Evolutionary conservation across 148 eudicot species (phyloP).

Genomic region (Amaranthus palmeri): DNA sequence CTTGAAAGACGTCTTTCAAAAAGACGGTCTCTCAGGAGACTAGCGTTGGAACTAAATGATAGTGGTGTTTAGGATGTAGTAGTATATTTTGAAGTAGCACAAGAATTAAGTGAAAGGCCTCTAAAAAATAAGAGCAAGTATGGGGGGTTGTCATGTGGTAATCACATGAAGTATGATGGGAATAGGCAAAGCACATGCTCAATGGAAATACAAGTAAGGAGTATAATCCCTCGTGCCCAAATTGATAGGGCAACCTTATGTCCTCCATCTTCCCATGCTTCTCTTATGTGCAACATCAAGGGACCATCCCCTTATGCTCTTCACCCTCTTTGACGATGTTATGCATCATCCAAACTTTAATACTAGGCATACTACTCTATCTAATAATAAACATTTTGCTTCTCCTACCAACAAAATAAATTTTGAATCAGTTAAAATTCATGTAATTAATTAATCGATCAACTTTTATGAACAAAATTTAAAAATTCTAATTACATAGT

Average conservation of each 20-base stretch:
- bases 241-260: constrained; percentile 36
- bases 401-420: no score
- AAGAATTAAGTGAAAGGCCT: not conserved
- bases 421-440: no score
- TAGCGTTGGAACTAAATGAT: no score
- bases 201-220: constrained; percentile 23
- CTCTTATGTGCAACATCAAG: constrained; percentile 11
- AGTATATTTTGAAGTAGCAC: not conserved
- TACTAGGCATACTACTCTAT: no score
- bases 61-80: no score
- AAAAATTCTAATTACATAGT: no score
- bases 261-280: constrained; percentile 27
- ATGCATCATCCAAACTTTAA: not conserved
- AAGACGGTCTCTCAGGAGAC: no score
- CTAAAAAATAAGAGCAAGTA: not conserved
- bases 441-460: no score
- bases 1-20: no score
- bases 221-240: constrained; percentile 31
- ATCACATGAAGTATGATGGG: constrained; percentile 38
- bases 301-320: constrained; percentile 14
- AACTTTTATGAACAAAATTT: no score
- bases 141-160: constrained; percentile 40
- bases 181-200: constrained; percentile 35
- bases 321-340: not conserved
- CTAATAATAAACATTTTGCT: no score